Conservation (phyloP, 1,284 basidiomycete genomes). For the Bondarzewia mesenterica region DNA sequence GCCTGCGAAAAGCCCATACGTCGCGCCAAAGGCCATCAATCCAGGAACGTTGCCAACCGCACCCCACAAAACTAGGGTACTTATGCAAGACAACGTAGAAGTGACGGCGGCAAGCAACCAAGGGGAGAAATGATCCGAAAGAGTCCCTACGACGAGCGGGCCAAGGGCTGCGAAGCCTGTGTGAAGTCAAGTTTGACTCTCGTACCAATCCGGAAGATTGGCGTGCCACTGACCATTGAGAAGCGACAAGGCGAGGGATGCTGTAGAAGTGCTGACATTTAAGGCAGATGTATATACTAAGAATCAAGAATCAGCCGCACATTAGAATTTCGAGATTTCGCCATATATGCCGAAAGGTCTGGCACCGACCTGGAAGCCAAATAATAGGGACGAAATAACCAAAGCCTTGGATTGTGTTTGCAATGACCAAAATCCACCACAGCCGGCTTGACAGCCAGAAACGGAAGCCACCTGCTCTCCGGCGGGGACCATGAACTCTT, state of each 20-base stretch:
- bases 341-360: too few species aligned
- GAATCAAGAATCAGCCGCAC: neutral
- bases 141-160: conserved; percentile 16
- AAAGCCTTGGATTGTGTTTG: conserved; percentile 19
- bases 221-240: conserved; percentile 12
- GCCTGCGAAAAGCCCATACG: conserved; percentile 18
- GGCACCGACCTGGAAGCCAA: conserved; percentile 18
- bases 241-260: conserved; percentile 16
- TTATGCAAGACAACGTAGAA: conserved; percentile 13
- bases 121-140: conserved; percentile 18
- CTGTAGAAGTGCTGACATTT: conserved; percentile 10
- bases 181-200: too few species aligned
- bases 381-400: conserved; percentile 16
- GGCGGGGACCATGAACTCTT: conserved; percentile 11
- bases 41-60: conserved; percentile 16
- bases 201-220: too few species aligned
- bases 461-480: neutral
- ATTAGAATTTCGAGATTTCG: neutral
- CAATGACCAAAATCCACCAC: conserved; percentile 15
- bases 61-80: conserved; percentile 22
- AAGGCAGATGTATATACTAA: conserved; percentile 17
- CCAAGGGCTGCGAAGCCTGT: neutral
- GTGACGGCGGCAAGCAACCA: conserved; percentile 17
- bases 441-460: conserved; percentile 12
- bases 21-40: conserved; percentile 17